Evolutionary conservation across 176 grass and related monocot genomes (phyloP).

Genomic region (Eragrostis curvula): DNA sequence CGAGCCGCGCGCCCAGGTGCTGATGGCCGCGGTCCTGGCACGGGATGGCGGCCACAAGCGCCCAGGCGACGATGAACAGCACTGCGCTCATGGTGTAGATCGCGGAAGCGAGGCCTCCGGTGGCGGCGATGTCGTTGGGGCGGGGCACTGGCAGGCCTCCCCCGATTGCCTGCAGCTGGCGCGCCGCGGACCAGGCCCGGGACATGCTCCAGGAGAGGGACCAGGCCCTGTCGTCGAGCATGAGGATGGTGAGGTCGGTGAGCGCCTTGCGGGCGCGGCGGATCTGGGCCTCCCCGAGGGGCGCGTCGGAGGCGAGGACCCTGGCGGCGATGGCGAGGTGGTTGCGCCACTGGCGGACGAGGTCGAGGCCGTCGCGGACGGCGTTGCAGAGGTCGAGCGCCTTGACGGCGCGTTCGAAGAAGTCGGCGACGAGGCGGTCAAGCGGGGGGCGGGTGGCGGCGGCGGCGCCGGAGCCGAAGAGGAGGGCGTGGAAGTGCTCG

Average conservation of each 20-base stretch:
- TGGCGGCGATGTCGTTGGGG: too few relatives aligned
- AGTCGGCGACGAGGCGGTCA: constrained; percentile 78
- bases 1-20: too few relatives aligned
- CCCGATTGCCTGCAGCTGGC: too few relatives aligned
- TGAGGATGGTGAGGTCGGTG: constrained; percentile 90
- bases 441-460: constrained; percentile 43
- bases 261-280: constrained; percentile 88
- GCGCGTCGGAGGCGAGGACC: constrained; percentile 36
- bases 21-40: too few relatives aligned
- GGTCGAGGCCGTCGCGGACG: constrained; percentile 77
- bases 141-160: too few relatives aligned
- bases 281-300: constrained; percentile 76
- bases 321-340: constrained; percentile 73
- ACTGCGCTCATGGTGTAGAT: too few relatives aligned
- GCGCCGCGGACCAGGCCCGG: too few relatives aligned
- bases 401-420: constrained; percentile 91
- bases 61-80: too few relatives aligned
- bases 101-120: too few relatives aligned
- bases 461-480: constrained; percentile 33
- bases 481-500: constrained; percentile 79
- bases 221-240: constrained; percentile 95
- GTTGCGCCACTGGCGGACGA: constrained; percentile 76
- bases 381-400: constrained; percentile 98
- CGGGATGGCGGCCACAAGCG: too few relatives aligned
- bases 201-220: too few relatives aligned